phyloP scores from a whole-genome alignment of 106 monocot species.

The Narthecium ossifragum region DNA sequence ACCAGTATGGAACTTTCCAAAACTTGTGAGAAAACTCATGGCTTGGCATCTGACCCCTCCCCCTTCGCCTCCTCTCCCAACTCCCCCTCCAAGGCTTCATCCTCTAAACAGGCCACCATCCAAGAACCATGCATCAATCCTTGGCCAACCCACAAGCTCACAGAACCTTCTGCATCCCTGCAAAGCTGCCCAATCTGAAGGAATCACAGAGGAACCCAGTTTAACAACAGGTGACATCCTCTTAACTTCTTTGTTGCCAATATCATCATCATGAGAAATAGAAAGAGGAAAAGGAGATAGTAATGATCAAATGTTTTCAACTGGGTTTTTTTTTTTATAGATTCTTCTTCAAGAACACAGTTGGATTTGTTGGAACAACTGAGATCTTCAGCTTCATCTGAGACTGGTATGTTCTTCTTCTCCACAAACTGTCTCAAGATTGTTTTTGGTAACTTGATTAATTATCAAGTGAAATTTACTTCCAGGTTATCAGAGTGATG shows the following conservation, averaged over 20 bases:
- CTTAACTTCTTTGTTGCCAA: neutral
- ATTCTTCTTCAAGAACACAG: conserved; percentile 60
- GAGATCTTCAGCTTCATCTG: conserved; percentile 29
- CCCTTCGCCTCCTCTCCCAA: conserved; percentile 24
- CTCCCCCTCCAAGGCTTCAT: conserved; percentile 1
- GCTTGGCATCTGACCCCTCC: conserved; percentile 32
- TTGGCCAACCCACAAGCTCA: conserved; percentile 9
- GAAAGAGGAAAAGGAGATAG: neutral
- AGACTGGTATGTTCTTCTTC: conserved; percentile 21
- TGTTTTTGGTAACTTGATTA: neutral
- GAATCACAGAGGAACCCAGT: conserved; percentile 12
- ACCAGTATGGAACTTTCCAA: neutral
- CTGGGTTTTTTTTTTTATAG: conserved; percentile 13
- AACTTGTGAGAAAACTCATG: conserved; percentile 21
- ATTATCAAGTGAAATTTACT: neutral
- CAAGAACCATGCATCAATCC: conserved; percentile 3
- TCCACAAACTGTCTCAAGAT: neutral
- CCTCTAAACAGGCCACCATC: neutral
- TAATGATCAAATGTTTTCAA: neutral
- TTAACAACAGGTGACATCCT: conserved; percentile 1
- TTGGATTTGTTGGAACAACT: conserved; percentile 83
- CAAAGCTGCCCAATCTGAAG: conserved; percentile 23
- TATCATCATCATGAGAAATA: neutral
- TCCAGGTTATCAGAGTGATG: conserved; percentile 31
- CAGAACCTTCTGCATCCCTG: conserved; percentile 7